Evolutionary conservation across 2,329 filamentous ascomycete species (phyloP), one percentile per base, ranked within the genome.

Genomic region (Penicillium capsulatum): DNA sequence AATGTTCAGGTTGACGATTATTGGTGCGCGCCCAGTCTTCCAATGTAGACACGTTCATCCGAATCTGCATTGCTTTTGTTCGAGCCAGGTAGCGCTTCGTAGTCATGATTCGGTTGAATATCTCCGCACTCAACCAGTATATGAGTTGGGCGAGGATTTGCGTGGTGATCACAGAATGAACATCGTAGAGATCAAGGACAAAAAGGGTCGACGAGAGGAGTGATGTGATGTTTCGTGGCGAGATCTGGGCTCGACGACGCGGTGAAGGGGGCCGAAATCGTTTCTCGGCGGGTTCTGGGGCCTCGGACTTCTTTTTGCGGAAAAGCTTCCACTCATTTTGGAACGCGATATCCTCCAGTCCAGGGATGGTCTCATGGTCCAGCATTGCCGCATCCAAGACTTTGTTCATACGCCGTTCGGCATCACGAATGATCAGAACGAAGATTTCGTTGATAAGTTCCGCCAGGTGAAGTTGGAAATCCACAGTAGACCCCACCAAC

Each of bases 281-380:
- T 67, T 94, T 95, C 65, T 96, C 91, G 2, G 84, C 74, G 0
- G 91, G 88, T 61, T 97, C 89, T 38, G 88, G 69, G 2, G 69
- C 83, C 65, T 95, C 94, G 27, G 89, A 81, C 53, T 94, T 89
- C 45, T 84, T 80, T 65, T 95, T 97, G 40, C 92, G 90, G 69
- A 98, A 94, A 26, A 98, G 76, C 57, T 95, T 96, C 92, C 92
- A 98, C 63, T 98, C 92, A 60, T 97, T 90, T 62, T 97, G 91
- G 59, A 98, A 98, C 4, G 88, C 83, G 44, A 98, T 88, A 59
- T 95, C 91, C 60, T 97, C 91, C 51, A 98, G 92, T 1, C 92
- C 92, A 1, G 92, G 91, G 48, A 98, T 98, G 0, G 90, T 96
- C 68, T 98, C 92, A 64, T 97, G 91, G 57, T 98, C 92, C 34